phyloP scores from a whole-genome alignment of 257 asterid species.

The Penstemon davidsonii region DNA sequence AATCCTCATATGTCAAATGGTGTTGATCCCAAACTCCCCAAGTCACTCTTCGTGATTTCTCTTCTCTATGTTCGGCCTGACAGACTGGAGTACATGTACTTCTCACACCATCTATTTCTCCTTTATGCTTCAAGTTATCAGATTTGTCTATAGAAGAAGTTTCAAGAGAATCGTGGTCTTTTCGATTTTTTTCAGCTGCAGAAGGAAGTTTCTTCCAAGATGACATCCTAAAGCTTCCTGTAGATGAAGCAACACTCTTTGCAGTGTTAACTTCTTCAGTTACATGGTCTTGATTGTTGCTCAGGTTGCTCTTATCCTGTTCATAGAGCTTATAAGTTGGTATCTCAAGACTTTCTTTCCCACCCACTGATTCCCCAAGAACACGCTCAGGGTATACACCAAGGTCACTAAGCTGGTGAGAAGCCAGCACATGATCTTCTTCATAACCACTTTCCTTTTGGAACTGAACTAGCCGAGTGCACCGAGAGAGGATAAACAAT shows the following conservation, averaged over 20 bases:
- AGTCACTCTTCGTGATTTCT: constrained; percentile 47
- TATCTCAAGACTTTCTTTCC: constrained; percentile 33
- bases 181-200: constrained; percentile 56
- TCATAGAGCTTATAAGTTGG: constrained; percentile 38
- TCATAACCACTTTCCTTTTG: constrained; percentile 90
- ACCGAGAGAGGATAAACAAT: constrained; percentile 86
- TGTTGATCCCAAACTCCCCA: constrained; percentile 90
- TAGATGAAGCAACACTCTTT: constrained; percentile 62
- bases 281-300: constrained; percentile 41
- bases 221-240: constrained; percentile 89
- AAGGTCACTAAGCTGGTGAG: constrained; percentile 83
- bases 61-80: constrained; percentile 51
- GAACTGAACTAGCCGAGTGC: constrained; percentile 92
- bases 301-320: constrained; percentile 37
- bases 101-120: constrained; percentile 41
- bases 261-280: constrained; percentile 71
- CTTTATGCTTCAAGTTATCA: constrained; percentile 40
- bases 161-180: constrained; percentile 50
- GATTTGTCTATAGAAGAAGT: constrained; percentile 45
- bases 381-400: constrained; percentile 73
- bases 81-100: constrained; percentile 39
- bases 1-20: constrained; percentile 69
- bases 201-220: constrained; percentile 98
- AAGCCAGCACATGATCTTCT: constrained; percentile 61
- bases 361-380: constrained; percentile 32